phyloP scores from a whole-genome alignment of 2,329 filamentous ascomycete genomes.

The Aspergillus udagawae region DNA sequence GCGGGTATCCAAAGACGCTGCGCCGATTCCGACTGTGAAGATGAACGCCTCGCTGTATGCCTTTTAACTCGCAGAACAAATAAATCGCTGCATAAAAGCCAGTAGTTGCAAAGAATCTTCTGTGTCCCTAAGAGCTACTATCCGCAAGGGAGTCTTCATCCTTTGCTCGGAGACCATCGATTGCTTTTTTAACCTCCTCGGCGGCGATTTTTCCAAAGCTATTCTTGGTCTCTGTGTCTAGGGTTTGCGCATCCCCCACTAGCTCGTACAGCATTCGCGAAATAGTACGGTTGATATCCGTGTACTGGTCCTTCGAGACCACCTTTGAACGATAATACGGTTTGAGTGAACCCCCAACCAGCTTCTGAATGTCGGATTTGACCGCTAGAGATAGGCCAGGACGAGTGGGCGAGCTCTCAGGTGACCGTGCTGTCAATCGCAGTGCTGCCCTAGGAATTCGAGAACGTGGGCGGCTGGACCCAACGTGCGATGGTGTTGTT shows the following conservation, averaged over 20 bases:
- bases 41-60: constrained; percentile 18
- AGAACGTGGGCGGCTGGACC: constrained; percentile 18
- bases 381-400: constrained; percentile 68
- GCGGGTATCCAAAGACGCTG: neutral
- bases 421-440: constrained; percentile 37
- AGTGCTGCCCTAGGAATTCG: constrained; percentile 23
- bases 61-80: constrained; percentile 5
- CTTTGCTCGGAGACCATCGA: constrained; percentile 42
- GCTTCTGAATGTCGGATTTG: constrained; percentile 83
- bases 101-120: constrained; percentile 12
- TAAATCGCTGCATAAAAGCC: constrained; percentile 18
- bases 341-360: constrained; percentile 78
- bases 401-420: constrained; percentile 66
- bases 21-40: neutral
- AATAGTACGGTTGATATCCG: constrained; percentile 83
- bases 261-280: constrained; percentile 81
- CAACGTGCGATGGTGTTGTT: constrained; percentile 4
- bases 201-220: constrained; percentile 73
- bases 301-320: constrained; percentile 85
- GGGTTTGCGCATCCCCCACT: constrained; percentile 51
- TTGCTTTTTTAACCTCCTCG: constrained; percentile 72
- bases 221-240: constrained; percentile 63
- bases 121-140: constrained; percentile 12
- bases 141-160: constrained; percentile 13
- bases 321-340: constrained; percentile 76